Base-by-base conservation (phyloP, 768 basidiomycete genomes). In the Trametes villosa region DNA sequence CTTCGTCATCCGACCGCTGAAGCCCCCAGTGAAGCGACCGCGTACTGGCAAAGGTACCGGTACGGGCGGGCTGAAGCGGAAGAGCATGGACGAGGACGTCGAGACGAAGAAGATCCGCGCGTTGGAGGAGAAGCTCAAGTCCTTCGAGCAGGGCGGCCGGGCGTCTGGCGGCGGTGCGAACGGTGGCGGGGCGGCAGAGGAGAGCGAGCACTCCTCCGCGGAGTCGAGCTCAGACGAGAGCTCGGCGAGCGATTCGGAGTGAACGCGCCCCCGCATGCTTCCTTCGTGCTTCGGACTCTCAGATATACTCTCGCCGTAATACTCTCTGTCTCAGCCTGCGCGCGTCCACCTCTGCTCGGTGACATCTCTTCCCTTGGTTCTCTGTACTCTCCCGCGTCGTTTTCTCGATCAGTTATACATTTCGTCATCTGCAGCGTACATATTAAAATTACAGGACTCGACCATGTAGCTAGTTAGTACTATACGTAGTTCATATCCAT, bases 21-120 rank as follows among this genome's bases (percentile, higher is more conserved):
- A 86, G 30, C 84, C 87, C 44, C 63, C 70, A 47, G 82, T 87
- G 9, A 81, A 86, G 41, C 83, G 83, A 20, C 86, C 86, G 61
- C 85, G 90, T 48, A 79, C 80, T 5, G 87, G 88, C 62, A 92
- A 93, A 71, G 91, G 91, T 31, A 89, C 88, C 0, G 91, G 91
- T 0, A 95, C 93, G 4, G 95, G 94, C 42, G 94, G 95, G 9
- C 78, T 94, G 47, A 94, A 95, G 74, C 87, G 94, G 59, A 94
- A 95, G 82, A 92, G 90, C 71, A 96, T 98, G 92, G 94, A 98
- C 71, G 95, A 98, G 77, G 92, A 94, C 65, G 90, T 89, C 33
- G 96, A 99, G 77, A 90, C 92, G 9, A 94, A 94, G 79, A 94
- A 96, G 80, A 99, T 99, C 70, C 85, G 90, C 51, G 82, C 86